Percentiles rank a stretch among this genome's conserved stretches.
These are phyloP conservation scores for Ogataea allantospora DNA, from an alignment of 805 yeast genomes.

Conservation along the genomic window DNA sequence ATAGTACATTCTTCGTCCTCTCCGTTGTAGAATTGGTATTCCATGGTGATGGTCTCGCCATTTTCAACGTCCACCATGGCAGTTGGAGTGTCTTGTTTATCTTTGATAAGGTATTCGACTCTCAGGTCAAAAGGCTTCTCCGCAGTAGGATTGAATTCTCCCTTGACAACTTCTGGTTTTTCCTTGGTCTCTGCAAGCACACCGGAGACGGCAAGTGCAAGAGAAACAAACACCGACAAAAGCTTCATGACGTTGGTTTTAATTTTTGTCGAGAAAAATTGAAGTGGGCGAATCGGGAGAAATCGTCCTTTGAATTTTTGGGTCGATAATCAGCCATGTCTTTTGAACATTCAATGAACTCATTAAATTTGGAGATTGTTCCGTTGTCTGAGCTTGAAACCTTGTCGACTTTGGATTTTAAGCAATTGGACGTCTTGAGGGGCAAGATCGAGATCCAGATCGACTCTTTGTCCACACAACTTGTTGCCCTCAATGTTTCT, in stretches of 20 bases:
- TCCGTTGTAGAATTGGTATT: constrained; percentile 51
- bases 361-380: constrained; percentile 18
- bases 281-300: constrained; percentile 1
- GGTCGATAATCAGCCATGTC: constrained; percentile 23
- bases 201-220: constrained; percentile 17
- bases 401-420: constrained; percentile 14
- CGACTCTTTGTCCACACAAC: constrained; percentile 39
- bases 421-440: constrained; percentile 34
- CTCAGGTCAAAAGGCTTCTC: constrained; percentile 44
- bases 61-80: constrained; percentile 44
- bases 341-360: constrained; percentile 24
- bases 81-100: constrained; percentile 37
- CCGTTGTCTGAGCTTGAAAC: constrained; percentile 17
- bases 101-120: constrained; percentile 49
- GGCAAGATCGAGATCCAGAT: constrained; percentile 42
- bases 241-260: constrained; percentile 6
- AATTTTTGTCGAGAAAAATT: constrained; percentile 9
- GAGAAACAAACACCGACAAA: constrained; percentile 17
- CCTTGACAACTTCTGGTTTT: constrained; percentile 17
- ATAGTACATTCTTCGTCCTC: constrained; percentile 51
- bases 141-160: constrained; percentile 32
- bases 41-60: constrained; percentile 53
- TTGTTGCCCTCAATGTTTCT: constrained; percentile 38
- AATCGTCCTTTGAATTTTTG: constrained; percentile 11
- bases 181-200: constrained; percentile 18